phyloP scores from a whole-genome alignment of 148 eudicot genomes.

The Linanthus parryae region DNA sequence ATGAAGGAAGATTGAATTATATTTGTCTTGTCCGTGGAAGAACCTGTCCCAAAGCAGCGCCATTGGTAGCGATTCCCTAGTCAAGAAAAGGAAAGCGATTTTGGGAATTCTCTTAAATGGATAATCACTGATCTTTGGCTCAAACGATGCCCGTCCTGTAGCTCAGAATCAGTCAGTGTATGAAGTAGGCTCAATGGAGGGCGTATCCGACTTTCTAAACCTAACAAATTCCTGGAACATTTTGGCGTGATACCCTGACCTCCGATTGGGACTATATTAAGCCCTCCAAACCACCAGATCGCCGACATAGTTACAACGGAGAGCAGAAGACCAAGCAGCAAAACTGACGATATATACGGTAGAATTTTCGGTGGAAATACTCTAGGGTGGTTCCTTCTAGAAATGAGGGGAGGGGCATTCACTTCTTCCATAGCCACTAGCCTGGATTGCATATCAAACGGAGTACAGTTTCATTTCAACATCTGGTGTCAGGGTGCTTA shows the following conservation, averaged over 20 bases:
- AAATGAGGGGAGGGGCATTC: conserved; percentile 5
- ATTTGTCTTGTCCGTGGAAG: conserved; percentile 31
- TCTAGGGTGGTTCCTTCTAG: conserved; percentile 16
- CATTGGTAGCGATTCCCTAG: conserved; percentile 40
- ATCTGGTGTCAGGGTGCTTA: no score
- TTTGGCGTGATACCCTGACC: conserved; percentile 7
- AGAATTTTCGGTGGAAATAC: conserved; percentile 20
- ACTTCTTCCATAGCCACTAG: conserved; percentile 22
- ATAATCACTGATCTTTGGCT: conserved; percentile 21
- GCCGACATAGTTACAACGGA: conserved; percentile 17
- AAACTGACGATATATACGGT: conserved; percentile 19
- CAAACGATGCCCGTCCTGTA: conserved; percentile 44
- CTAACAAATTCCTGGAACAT: conserved; percentile 16
- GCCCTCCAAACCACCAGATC: conserved; percentile 11
- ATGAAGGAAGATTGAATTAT: conserved; percentile 40
- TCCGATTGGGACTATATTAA: conserved; percentile 14
- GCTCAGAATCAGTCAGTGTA: conserved; percentile 31
- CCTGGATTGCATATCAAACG: conserved; percentile 24
- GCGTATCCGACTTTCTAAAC: conserved; percentile 25
- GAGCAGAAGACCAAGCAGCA: conserved; percentile 19
- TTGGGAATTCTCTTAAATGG: conserved; percentile 42
- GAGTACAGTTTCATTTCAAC: no score
- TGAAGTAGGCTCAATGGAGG: conserved; percentile 28
- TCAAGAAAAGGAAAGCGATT: conserved; percentile 51
- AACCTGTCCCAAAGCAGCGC: conserved; percentile 50